phyloP scores from a whole-genome alignment of 345 rosid genomes.

The Balakata baccata region DNA sequence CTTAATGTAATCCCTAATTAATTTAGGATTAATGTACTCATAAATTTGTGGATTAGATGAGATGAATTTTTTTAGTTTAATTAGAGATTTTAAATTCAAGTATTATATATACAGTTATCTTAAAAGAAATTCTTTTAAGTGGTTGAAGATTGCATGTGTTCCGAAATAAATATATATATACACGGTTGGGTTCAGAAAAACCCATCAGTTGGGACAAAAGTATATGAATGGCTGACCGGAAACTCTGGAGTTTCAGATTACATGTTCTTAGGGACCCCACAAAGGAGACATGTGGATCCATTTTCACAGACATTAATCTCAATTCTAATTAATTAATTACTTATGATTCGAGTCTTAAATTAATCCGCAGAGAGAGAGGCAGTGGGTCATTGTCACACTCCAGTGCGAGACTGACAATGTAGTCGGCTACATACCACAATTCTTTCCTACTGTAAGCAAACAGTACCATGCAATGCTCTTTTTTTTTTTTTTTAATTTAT shows the following conservation, averaged over 20 bases:
- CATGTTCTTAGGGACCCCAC: neutral
- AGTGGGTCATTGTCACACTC: constrained; percentile 20
- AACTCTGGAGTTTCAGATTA: neutral
- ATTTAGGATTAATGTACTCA: no score
- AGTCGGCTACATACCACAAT: neutral
- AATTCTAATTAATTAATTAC: no score
- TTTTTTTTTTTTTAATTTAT: neutral
- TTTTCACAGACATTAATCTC: neutral
- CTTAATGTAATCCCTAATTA: no score
- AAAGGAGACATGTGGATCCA: constrained; percentile 5
- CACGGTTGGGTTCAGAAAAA: no score
- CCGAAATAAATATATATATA: no score
- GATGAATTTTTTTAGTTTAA: no score
- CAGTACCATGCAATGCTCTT: constrained; percentile 24
- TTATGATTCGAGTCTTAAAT: no score
- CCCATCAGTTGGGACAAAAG: neutral
- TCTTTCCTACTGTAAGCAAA: neutral
- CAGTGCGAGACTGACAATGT: constrained; percentile 30
- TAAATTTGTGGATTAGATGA: no score
- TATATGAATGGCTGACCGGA: neutral
- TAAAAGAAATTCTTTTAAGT: no score
- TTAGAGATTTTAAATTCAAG: no score
- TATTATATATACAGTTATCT: no score
- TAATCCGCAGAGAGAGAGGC: neutral
- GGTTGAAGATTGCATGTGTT: no score